Percentiles rank a stretch among this genome's conserved stretches.
Evolutionary conservation across 192 early-diverging fungal genomes (phyloP).

Genomic region (Glomus cerebriforme): DNA sequence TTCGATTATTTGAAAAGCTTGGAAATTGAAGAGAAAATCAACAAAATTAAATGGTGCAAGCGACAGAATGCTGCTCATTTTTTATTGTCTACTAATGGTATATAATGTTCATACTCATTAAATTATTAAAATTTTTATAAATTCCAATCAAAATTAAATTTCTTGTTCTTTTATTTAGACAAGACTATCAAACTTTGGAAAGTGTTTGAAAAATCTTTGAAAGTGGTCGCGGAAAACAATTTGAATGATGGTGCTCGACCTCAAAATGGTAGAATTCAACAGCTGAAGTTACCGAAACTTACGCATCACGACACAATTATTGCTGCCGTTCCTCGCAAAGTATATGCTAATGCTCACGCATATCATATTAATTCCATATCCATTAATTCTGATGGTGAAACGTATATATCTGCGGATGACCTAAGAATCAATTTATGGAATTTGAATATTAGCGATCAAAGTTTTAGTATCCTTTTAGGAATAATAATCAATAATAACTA

Average conservation of each 20-base stretch:
- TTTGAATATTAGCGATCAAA: slow-evolving; percentile 94
- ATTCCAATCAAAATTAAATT: background rate
- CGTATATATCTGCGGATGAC: slow-evolving; percentile 97
- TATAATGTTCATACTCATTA: background rate
- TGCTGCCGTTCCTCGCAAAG: slow-evolving; percentile 91
- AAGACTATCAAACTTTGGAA: slow-evolving; percentile 99
- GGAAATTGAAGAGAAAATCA: slow-evolving; percentile 99
- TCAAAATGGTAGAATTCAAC: slow-evolving; percentile 41
- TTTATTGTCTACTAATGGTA: slow-evolving; percentile 95
- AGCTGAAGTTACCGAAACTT: slow-evolving; percentile 80
- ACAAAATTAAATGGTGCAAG: slow-evolving; percentile 99
- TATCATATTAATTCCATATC: slow-evolving; percentile 99
- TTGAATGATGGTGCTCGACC: slow-evolving; percentile 63
- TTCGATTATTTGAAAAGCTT: slow-evolving; percentile 99
- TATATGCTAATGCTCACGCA: slow-evolving; percentile 94
- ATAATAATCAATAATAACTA: background rate
- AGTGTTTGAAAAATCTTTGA: slow-evolving; percentile 96
- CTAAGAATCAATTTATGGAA: slow-evolving; percentile 99
- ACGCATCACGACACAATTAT: slow-evolving; percentile 95
- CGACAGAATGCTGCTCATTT: slow-evolving; percentile 96
- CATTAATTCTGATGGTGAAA: slow-evolving; percentile 97
- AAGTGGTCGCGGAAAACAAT: slow-evolving; percentile 92
- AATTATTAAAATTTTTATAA: background rate
- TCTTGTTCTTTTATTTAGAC: slow-evolving; percentile 59
- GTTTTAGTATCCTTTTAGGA: slow-evolving; percentile 72